These are phyloP conservation scores for Diaporthe sp. DNA, from an alignment of 2,329 filamentous ascomycete genomes.

Conservation along the genomic window DNA sequence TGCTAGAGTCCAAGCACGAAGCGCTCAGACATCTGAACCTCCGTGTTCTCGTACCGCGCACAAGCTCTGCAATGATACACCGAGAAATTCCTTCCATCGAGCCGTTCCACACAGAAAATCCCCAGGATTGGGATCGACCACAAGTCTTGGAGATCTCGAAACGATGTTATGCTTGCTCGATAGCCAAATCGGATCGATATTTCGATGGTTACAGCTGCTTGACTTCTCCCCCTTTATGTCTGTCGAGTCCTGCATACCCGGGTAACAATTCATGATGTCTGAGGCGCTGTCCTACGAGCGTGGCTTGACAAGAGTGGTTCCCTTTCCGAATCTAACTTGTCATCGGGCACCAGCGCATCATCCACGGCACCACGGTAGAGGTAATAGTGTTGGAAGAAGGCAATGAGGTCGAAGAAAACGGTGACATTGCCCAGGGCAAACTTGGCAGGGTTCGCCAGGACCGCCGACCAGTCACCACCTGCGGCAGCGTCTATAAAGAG, in stretches of 20 bases:
- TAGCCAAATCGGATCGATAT: not conserved
- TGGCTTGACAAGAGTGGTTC: slow-evolving; percentile 18
- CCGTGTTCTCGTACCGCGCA: not conserved
- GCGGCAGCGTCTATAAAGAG: slow-evolving; percentile 21
- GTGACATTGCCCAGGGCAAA: slow-evolving; percentile 32
- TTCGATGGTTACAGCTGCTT: not conserved
- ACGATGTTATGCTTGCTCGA: not conserved
- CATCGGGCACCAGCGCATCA: slow-evolving; percentile 8
- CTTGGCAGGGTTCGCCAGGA: slow-evolving; percentile 32
- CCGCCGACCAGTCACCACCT: slow-evolving; percentile 19
- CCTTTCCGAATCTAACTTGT: slow-evolving; percentile 10
- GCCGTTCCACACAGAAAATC: too few relatives aligned
- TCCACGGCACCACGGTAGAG: slow-evolving; percentile 29
- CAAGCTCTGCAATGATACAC: not conserved
- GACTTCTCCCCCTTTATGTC: not conserved
- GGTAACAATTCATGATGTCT: not conserved
- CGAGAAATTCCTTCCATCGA: not conserved
- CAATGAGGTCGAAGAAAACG: slow-evolving; percentile 28
- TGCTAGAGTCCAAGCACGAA: not conserved
- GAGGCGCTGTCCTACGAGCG: not conserved
- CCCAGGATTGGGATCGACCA: too few relatives aligned
- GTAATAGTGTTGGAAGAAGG: slow-evolving; percentile 27
- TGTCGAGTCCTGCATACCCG: not conserved
- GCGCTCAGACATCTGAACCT: not conserved
- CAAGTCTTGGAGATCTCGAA: not conserved